Evolutionary conservation across 257 asterid genomes (phyloP).

Genomic region (Scutellaria baicalensis): DNA sequence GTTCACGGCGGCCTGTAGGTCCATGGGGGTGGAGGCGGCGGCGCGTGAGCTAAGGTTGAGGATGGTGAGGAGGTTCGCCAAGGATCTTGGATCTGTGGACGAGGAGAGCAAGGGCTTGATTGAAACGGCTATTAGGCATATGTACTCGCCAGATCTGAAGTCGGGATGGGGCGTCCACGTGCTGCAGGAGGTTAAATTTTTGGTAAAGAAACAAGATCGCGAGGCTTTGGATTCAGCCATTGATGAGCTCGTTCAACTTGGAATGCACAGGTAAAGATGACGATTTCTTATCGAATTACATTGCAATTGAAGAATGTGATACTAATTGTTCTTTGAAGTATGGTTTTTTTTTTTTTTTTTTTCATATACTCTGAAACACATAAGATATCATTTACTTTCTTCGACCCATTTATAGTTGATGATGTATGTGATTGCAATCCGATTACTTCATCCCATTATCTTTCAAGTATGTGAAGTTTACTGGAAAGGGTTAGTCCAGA

Average conservation of each 20-base stretch:
- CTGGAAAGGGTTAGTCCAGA: no score
- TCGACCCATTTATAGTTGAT: no score
- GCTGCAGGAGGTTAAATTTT: constrained; percentile 81
- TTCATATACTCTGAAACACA: no score
- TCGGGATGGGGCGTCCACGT: constrained; percentile 94
- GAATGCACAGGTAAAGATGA: constrained; percentile 64
- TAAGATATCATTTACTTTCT: no score
- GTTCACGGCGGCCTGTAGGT: constrained; percentile 71
- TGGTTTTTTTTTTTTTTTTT: no score
- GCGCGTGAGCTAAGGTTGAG: constrained; percentile 67
- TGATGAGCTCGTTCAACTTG: constrained; percentile 65
- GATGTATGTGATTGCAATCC: no score
- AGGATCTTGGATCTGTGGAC: constrained; percentile 71
- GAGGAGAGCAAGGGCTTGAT: constrained; percentile 41
- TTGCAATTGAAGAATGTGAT: no score
- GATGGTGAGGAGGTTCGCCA: constrained; percentile 59
- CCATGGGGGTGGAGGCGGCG: constrained; percentile 43
- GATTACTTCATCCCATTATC: no score
- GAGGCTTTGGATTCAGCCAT: constrained; percentile 61
- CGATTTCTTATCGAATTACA: no score
- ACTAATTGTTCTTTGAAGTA: no score
- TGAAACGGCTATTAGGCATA: constrained; percentile 58
- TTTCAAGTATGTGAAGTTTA: no score
- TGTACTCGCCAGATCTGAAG: constrained; percentile 92
- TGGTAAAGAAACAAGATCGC: constrained; percentile 71